Conservation (phyloP, 1,284 basidiomycete genomes). For the Puccinia coronata region DNA sequence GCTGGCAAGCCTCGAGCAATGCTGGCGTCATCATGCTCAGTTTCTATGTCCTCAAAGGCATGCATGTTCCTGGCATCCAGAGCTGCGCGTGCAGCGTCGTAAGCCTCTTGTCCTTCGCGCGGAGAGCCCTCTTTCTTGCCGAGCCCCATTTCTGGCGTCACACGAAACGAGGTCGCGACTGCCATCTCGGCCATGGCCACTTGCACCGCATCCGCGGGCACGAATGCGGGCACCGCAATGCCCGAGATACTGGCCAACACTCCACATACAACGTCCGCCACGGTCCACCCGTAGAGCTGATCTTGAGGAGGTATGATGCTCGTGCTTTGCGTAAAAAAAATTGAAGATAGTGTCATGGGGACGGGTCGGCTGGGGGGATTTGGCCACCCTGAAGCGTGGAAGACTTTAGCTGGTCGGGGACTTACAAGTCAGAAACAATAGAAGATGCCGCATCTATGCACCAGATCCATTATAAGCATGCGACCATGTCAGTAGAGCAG, state of each 20-base stretch:
- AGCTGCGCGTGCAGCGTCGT: constrained; percentile 15
- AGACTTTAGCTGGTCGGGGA: too few relatives aligned
- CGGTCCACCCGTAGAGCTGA: constrained; percentile 35
- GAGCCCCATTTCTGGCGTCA: background rate
- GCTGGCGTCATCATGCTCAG: constrained; percentile 12
- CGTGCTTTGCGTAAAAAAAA: background rate
- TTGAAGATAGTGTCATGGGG: background rate
- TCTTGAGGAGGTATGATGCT: constrained; percentile 13
- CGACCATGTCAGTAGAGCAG: background rate
- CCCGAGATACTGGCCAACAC: constrained; percentile 35
- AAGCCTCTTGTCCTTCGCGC: constrained; percentile 15
- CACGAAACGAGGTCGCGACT: background rate
- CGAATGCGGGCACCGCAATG: constrained; percentile 24
- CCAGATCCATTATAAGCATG: background rate
- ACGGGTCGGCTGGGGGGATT: background rate
- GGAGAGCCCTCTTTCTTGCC: background rate
- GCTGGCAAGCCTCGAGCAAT: background rate
- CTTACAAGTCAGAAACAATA: constrained; percentile 42
- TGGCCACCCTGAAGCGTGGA: too few relatives aligned
- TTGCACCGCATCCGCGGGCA: constrained; percentile 32
- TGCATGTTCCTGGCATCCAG: background rate
- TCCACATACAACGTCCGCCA: constrained; percentile 31
- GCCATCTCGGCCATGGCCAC: constrained; percentile 10
- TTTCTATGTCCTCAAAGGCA: constrained; percentile 6
- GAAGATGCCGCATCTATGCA: constrained; percentile 26